phyloP scores from a whole-genome alignment of 75 land plant species.

The Sequoiadendron giganteum region DNA sequence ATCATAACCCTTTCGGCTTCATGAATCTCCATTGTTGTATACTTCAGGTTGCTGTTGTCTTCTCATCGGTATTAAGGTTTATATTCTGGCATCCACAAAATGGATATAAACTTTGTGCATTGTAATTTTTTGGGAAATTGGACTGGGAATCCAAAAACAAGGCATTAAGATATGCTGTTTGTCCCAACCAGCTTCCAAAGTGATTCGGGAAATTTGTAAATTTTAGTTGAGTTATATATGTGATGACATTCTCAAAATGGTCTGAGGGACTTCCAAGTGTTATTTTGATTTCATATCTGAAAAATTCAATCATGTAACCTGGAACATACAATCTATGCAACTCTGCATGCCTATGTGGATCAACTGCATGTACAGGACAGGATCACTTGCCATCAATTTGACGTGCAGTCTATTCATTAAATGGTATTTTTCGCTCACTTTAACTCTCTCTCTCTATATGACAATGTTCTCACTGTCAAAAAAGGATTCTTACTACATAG shows the following conservation, averaged over 20 bases:
- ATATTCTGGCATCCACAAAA: not conserved
- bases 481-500: no score
- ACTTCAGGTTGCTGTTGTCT: not conserved
- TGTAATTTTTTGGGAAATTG: not conserved
- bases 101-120: conserved; percentile 8
- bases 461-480: no score
- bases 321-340: not conserved
- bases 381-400: not conserved
- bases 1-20: not conserved
- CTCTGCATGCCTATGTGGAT: not conserved
- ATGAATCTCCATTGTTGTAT: not conserved
- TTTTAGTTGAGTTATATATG: not conserved
- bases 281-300: not conserved
- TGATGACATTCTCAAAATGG: conserved; percentile 3
- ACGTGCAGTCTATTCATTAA: not conserved
- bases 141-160: conserved; percentile 8
- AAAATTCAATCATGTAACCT: not conserved
- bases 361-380: not conserved
- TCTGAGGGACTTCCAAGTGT: not conserved
- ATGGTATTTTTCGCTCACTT: not conserved
- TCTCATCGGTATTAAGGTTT: not conserved
- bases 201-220: conserved; percentile 5
- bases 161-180: conserved; percentile 3
- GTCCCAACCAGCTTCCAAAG: not conserved
- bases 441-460: no score